Evolutionary conservation across 1,284 basidiomycete species (phyloP).

Genomic region (Ustilago vetiveriae): DNA sequence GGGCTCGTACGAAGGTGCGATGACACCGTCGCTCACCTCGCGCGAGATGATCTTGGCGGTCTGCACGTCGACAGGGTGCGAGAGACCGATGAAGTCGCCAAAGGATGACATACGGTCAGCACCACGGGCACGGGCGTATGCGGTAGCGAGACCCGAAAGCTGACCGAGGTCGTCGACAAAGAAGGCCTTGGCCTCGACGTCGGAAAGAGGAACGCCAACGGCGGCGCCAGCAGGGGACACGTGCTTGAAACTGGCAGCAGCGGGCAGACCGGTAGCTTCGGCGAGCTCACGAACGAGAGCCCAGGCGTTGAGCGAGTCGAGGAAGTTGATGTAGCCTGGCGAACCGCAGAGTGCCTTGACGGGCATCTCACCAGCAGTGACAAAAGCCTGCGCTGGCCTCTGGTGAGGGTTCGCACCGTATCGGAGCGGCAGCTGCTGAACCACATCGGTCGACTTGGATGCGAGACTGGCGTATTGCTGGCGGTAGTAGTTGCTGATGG

Average conservation of each 20-base stretch:
- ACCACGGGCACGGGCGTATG: slow-evolving; percentile 95
- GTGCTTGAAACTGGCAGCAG: slow-evolving; percentile 99
- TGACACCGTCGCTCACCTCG: slow-evolving; percentile 97
- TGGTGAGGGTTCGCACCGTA: slow-evolving; percentile 99
- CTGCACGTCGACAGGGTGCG: slow-evolving; percentile 87
- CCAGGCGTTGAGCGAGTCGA: slow-evolving; percentile 96
- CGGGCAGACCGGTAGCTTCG: slow-evolving; percentile 81
- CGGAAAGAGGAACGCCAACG: slow-evolving; percentile 74
- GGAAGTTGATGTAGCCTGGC: slow-evolving; percentile 98
- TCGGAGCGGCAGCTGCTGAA: slow-evolving; percentile 78
- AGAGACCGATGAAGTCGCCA: slow-evolving; percentile 97
- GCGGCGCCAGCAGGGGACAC: slow-evolving; percentile 97
- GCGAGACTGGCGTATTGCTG: slow-evolving; percentile 85
- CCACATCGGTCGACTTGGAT: slow-evolving; percentile 67
- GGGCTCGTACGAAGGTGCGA: slow-evolving; percentile 89
- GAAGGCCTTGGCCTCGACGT: slow-evolving; percentile 91
- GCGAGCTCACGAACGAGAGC: slow-evolving; percentile 94
- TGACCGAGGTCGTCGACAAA: slow-evolving; percentile 93
- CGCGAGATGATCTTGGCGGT: slow-evolving; percentile 96
- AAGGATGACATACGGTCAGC: slow-evolving; percentile 99
- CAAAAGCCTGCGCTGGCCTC: slow-evolving; percentile 96
- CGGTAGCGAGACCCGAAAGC: slow-evolving; percentile 86
- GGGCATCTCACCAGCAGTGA: slow-evolving; percentile 86
- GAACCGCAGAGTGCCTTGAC: slow-evolving; percentile 95
- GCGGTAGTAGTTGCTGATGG: slow-evolving; percentile 96